phyloP scores from a whole-genome alignment of 2,329 filamentous ascomycete species.

The Orbilia oligospora region DNA sequence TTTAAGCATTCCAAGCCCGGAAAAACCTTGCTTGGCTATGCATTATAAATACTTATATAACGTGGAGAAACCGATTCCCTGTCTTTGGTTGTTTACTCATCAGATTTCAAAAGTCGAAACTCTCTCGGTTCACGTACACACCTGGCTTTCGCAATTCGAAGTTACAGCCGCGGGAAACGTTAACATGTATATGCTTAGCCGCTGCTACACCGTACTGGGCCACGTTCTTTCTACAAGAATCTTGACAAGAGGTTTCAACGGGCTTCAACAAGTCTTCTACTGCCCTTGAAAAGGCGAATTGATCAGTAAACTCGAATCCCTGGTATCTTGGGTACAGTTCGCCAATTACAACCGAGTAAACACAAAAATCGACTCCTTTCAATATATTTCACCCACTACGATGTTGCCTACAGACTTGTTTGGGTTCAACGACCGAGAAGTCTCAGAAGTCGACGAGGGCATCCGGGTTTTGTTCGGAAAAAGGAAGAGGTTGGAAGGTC shows the following conservation, averaged over 20 bases:
- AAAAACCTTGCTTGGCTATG: background rate
- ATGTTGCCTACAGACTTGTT: background rate
- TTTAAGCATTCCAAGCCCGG: background rate
- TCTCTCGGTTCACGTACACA: background rate
- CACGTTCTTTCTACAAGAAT: slow-evolving; percentile 3
- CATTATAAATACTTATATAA: slow-evolving; percentile 14
- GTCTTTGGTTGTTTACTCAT: background rate
- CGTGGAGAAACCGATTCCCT: background rate
- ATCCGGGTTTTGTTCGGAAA: background rate
- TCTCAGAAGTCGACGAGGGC: background rate
- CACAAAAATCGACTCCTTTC: background rate
- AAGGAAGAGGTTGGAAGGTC: background rate
- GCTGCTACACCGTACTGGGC: background rate
- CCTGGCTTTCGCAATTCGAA: slow-evolving; percentile 12
- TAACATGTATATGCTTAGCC: background rate
- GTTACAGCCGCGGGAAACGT: background rate
- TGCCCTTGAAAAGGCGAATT: background rate
- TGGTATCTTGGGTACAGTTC: background rate
- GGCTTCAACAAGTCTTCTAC: background rate
- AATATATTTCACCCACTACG: background rate
- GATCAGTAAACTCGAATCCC: slow-evolving; percentile 11
- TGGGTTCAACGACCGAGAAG: background rate
- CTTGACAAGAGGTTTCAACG: background rate
- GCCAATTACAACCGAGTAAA: background rate
- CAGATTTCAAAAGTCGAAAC: background rate